These are phyloP conservation scores for Phyllosticta paracitricarpa DNA, from an alignment of 2,329 filamentous ascomycete genomes.

Conservation along the genomic window DNA sequence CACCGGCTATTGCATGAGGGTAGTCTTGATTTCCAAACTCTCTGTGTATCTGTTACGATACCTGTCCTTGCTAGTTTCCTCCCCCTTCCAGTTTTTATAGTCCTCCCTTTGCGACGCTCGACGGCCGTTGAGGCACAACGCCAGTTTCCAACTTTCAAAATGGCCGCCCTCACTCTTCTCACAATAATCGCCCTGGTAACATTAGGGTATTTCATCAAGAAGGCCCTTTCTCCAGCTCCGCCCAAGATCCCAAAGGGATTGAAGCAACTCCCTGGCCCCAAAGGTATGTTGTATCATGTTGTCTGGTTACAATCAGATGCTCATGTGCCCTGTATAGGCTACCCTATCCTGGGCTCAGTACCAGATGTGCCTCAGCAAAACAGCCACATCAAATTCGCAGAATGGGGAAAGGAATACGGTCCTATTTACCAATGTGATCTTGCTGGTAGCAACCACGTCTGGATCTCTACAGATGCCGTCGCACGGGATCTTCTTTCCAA, in stretches of 20 bases:
- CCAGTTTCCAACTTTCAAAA: conserved; percentile 13
- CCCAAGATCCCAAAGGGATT: conserved; percentile 20
- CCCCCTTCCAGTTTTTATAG: not conserved
- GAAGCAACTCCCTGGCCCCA: conserved; percentile 30
- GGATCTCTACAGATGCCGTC: conserved; percentile 35
- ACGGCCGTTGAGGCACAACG: not conserved
- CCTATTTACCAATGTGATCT: conserved; percentile 38
- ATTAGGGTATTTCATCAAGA: conserved; percentile 15
- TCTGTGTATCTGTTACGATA: not conserved
- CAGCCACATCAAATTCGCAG: conserved; percentile 35
- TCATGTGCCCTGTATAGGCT: conserved; percentile 20
- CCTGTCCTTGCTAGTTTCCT: not conserved
- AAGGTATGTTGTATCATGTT: conserved; percentile 22
- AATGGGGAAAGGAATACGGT: conserved; percentile 35
- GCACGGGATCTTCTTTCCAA: conserved; percentile 35
- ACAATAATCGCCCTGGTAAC: conserved; percentile 17
- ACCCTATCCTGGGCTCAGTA: conserved; percentile 33
- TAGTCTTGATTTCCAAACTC: not conserved
- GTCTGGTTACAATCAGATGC: not conserved
- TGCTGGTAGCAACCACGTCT: conserved; percentile 36
- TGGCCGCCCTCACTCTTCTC: conserved; percentile 23
- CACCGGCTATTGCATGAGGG: not conserved
- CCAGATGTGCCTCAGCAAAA: conserved; percentile 35
- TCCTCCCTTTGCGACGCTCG: not conserved
- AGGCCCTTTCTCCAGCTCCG: not conserved